Base-by-base conservation (phyloP, 75 land plant genomes). In the Selaginella moellendorffii region DNA sequence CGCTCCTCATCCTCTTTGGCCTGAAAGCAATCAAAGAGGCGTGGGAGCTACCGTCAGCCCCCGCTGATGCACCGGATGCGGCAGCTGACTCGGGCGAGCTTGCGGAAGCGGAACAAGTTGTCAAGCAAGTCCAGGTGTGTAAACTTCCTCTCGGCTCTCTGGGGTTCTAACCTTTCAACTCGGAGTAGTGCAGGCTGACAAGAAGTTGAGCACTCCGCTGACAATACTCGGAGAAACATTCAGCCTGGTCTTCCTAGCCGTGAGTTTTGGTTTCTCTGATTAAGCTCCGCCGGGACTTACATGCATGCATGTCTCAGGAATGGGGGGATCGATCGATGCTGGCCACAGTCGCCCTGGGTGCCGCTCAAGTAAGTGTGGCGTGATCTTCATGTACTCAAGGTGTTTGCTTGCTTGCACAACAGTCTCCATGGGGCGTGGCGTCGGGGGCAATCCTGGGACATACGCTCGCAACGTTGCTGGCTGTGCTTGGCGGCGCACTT, bases 321-420 rank as follows among this genome's bases (percentile, higher is more conserved):
- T 95, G 99, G 99, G 99, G 99, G 26, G 99, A 95, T 60, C 87
- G 99, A 30, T 95, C 99, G 28, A 95, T 95, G 99, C 82, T 95
- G 51, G 99, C 99, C 27, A 95, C 99, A 26, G 84, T 95, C 42
- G 99, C 99, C 28, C 76, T 95, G 29, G 99, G 88, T 69, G 99
- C 91, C 64, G 96, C 99, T 46, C 96, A 93, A 84, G 98, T 93
- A 54, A 31, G 24, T 56, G 31, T 42, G 62, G 65, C 19, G n/a
- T 10, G n/a, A 56, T 54, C 8, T 65, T 19, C 53, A 22, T 0
- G 26, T 23, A 52, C 18, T 24, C 19, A 26, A n/a, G n/a, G 24
- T 67, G 26, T 27, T 42, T 21, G 12, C 21, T 61, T 36, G 1
- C 24, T n/a, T 81, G 53, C 19, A 54, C 54, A 2, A 18, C 75